A percentile compares a stretch with the other conserved stretches of the same genome.
phyloP scores from a whole-genome alignment of 148 eudicot genomes.

The Talinum fruticosum region DNA sequence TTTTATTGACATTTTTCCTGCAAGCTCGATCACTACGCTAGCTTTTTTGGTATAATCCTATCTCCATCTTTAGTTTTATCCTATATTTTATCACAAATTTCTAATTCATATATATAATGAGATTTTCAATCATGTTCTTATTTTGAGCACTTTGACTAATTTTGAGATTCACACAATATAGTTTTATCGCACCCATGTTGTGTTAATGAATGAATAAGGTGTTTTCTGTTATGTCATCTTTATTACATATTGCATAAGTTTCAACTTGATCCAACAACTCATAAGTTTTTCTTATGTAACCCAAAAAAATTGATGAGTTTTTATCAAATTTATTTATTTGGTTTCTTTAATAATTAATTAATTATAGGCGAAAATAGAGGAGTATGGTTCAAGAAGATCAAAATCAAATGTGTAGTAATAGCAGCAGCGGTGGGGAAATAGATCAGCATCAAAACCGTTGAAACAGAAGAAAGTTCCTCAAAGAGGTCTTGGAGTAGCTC shows the following conservation, averaged over 20 bases:
- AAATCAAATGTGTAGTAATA: conserved; percentile 33
- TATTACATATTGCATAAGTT: background rate
- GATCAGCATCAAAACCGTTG: conserved; percentile 52
- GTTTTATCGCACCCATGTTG: too few species aligned
- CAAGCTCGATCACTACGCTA: background rate
- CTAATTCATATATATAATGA: too few species aligned
- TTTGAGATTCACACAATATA: background rate
- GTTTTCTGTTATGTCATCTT: background rate
- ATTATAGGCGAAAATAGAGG: background rate
- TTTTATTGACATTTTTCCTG: background rate
- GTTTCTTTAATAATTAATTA: too few species aligned
- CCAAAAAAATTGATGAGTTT: background rate
- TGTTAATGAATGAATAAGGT: too few species aligned
- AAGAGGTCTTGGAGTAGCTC: conserved; percentile 95
- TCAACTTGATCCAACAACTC: background rate
- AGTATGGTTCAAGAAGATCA: conserved; percentile 57
- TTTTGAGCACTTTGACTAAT: too few species aligned
- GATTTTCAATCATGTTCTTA: background rate
- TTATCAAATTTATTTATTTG: too few species aligned
- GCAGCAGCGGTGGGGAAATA: conserved; percentile 26
- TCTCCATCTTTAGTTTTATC: too few species aligned
- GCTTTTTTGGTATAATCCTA: background rate
- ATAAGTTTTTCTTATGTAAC: too few species aligned
- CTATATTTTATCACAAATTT: background rate
- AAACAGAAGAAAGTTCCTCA: conserved; percentile 76